Base-by-base conservation (phyloP, 2,329 filamentous ascomycete genomes). In the Tolypocladium cylindrosporum region DNA sequence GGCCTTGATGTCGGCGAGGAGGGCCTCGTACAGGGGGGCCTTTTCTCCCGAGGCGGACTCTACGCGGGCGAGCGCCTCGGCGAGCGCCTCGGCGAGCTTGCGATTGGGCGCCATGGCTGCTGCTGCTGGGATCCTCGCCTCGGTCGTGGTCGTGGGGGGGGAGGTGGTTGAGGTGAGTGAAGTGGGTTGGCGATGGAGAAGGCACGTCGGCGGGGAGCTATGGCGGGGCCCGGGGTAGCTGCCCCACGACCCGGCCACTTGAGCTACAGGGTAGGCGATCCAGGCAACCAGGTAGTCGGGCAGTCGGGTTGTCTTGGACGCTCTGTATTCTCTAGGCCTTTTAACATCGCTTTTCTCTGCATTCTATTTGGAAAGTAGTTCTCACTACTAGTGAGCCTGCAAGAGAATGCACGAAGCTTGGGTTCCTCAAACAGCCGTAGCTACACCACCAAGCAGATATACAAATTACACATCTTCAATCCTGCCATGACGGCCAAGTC, bases 21-120 rank as follows among this genome's bases (percentile, higher is more conserved):
- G 70, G 57, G 70, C 60, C 59, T 78, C 75, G 69, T 79, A 82
- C 59, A 72, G 70, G 61, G 74, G 67, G n/a, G 69, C 70, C 60
- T 76, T 77, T 56, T 80, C 77, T 56, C 69, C 63, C 51, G 72
- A 52, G 54, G 69, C 57, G 1, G 70, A 63, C 61, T 75, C 70
- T 59, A 74, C 72, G 45, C 71, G 67, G 60, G 75, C 68, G 55
- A 83, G 72, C 61, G 75, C 76, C 65, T 75, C 68, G 60, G 75
- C 68, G 55, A 83, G 72, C 61, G 75, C 76, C 65, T 75, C 68
- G 60, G 68, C 67, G 55, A 81, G 71, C 63, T 77, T 74, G 55
- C 69, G 60, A 58, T 66, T 72, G 43, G 72, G 70, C 56, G 72
- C 69, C 75, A 76, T 76, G 62, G 57, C 62, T 56, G 55, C 57